A percentile compares a stretch with the other conserved stretches of the same genome.
phyloP scores from a whole-genome alignment of 306 rosid species.

The Sechiopsis laciniata region DNA sequence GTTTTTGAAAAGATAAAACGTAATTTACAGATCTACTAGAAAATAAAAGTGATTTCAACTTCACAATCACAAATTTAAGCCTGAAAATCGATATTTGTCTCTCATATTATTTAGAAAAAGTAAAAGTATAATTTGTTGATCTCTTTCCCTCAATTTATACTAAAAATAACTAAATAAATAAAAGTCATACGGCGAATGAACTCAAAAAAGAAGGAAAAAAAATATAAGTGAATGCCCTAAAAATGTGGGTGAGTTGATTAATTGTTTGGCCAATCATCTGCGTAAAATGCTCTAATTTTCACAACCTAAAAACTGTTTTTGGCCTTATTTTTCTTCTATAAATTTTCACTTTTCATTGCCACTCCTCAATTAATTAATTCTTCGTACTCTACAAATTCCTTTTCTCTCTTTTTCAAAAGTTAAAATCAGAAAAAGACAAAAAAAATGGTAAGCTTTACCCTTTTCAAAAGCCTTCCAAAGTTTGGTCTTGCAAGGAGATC shows the following conservation, averaged over 20 bases:
- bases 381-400: not conserved
- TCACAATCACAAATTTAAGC: too few relatives aligned
- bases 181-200: too few relatives aligned
- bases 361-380: not conserved
- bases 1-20: too few relatives aligned
- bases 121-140: too few relatives aligned
- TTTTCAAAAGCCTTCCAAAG: conserved; percentile 16
- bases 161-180: too few relatives aligned
- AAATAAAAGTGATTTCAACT: too few relatives aligned
- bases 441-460: conserved; percentile 15
- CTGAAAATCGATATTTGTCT: too few relatives aligned
- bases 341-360: not conserved
- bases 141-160: too few relatives aligned
- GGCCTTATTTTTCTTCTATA: not conserved
- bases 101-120: too few relatives aligned
- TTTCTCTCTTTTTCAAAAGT: not conserved
- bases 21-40: too few relatives aligned
- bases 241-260: conserved; percentile 34
- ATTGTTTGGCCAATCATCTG: conserved; percentile 26
- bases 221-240: conserved; percentile 12
- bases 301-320: not conserved
- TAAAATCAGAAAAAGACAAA: not conserved
- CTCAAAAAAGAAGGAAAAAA: too few relatives aligned
- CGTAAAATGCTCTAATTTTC: conserved; percentile 30
- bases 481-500: conserved; percentile 17